Conservation (phyloP, 176 grass and related monocot species). For the sorghum (Sorghum bicolor) region Sorghum_bicolor_NCBIv3 NC_012873.2:58127501-58128000, state of each 20-base stretch:
- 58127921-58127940: conserved; percentile 6
- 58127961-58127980: background rate
- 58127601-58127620: background rate
- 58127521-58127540: conserved; percentile 54
- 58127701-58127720: background rate
- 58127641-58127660: conserved; percentile 1
- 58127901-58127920: conserved; percentile 16
- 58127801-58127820: conserved; percentile 41
- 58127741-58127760: conserved; percentile 3
- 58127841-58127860: background rate
- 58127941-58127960: background rate
- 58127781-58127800: conserved; percentile 48
- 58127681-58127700: background rate
- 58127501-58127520: background rate
- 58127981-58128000: conserved; percentile 16
- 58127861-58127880: background rate
- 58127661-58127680: background rate
- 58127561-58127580: conserved; percentile 30
- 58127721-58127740: background rate
- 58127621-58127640: background rate
- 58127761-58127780: conserved; percentile 33
- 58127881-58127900: background rate
- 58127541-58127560: conserved; percentile 57
- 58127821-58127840: background rate
- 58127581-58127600: background rate